Base-by-base conservation (phyloP, 148 eudicot species). In the Tetragonia tetragonoides region DNA sequence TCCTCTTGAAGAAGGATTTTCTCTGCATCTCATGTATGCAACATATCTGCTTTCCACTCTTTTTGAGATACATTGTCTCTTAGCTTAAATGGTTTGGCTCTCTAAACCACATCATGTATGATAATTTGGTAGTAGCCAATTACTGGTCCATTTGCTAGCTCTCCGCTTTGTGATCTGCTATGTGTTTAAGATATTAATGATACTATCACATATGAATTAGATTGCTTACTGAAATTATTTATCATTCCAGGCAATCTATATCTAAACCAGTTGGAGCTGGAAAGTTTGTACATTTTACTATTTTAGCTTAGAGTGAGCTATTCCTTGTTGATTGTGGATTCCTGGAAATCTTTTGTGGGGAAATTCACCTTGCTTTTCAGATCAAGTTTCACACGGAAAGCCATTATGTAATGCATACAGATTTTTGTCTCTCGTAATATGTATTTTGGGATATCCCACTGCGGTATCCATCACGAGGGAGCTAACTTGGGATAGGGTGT, bases 1-100 rank as follows among this genome's bases (percentile, higher is more conserved):
- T 60, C 83, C 90, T 79, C 87, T 94, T 73, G 85, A 90, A 82
- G 98, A 94, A 86, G 98, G 98, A 70, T 86, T 94, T 81, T 78
- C 83, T 76, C 88, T 94, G 68, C 97, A 94, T 84, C 86, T 94
- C 83, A 79, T 88, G 98, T 92, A 90, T 61, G 84, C 75, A 53
- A 74, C 77, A 54, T 65, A 54, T 60, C 65, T 78, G 20, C 60
- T 12, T 66, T 75, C 47, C 76, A 23, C 51, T 77, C 15, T 73
- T 75, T 17, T 60, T 57, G 47, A 54, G 64, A 37, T 40, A 21
- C 41, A 70, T 10, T 38, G 34, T 40, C 42, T 64, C 28, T 76
- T 41, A 38, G 51, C 10, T 51, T 66, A 54, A 44, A 14, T 34
- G 7, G 39, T 68, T 71, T 72, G 44, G 40, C 77, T 12, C 28